Evolutionary conservation across 257 asterid species (phyloP), one percentile per base, ranked within the genome.

Genomic region (Nicotiana noctiflora): DNA sequence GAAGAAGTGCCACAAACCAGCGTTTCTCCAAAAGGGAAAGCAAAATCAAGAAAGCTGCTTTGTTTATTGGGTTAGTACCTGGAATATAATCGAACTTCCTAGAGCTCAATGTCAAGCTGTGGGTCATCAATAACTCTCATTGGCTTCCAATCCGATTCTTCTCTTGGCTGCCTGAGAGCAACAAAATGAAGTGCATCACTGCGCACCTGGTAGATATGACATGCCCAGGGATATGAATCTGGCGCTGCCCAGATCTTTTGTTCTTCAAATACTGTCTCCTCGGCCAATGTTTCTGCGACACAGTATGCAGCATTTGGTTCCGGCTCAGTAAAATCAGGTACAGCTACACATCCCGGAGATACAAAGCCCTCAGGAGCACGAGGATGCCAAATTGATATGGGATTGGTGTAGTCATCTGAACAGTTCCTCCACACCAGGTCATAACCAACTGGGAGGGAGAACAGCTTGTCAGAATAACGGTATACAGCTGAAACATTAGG

Each of bases 401-500:
- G 89, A 77, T 80, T 81, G 49, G 83, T 87, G 85, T 91, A 96
- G 82, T 94, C 99, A 80, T 91, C 99, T 3, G 81, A 60, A 84
- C 98, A 96, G 79, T 92, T 96, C 85, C 99, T 94, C 98, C 99
- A 96, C 23, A 95, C 99, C 97, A 95, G 97, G 87, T 95, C 99
- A 82, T 87, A 95, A 61, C 99, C 98, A 66, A 95, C 87, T 55
- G 99, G 99, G 57, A 65, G 84, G 72, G 88, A 64, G 46, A 93
- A 93, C 82, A 85, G 32, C 64, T 93, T 77, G 66, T 91, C 91
- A 32, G 93, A 86, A 59, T 88, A 83, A 40, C 85, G 87, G 81
- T 95, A 95, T 68, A 92, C 87, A 46, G 99, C 90, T 2, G 98
- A 96, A 81, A 93, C 97, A 74, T 85, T 95, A 4, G 99, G 99